phyloP scores from a whole-genome alignment of 2,329 filamentous ascomycete genomes.

The Colletotrichum orbiculare region DNA sequence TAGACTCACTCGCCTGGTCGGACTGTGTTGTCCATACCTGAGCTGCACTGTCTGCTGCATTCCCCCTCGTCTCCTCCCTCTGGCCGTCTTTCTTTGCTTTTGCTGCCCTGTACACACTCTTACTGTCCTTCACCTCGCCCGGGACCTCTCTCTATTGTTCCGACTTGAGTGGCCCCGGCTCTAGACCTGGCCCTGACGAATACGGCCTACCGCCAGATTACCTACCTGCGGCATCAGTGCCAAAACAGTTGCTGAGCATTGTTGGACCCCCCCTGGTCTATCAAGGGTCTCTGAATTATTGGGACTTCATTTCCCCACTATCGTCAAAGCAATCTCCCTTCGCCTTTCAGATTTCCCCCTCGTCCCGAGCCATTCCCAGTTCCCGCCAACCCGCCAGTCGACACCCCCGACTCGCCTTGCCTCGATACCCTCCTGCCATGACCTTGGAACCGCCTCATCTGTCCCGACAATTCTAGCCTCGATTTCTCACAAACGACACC shows the following conservation, averaged over 20 bases:
- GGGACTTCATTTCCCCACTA: slow-evolving; percentile 39
- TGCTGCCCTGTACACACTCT: too few species aligned
- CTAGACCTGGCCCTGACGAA: slow-evolving; percentile 24
- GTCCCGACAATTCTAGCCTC: slow-evolving; percentile 26
- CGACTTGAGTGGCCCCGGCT: background rate
- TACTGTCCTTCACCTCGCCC: too few species aligned
- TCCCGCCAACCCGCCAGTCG: slow-evolving; percentile 18
- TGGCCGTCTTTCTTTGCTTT: too few species aligned
- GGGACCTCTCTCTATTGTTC: background rate
- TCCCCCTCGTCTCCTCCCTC: too few species aligned
- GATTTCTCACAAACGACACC: slow-evolving; percentile 1
- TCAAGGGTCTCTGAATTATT: slow-evolving; percentile 38
- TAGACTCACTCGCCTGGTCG: slow-evolving; percentile 19
- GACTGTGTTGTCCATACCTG: background rate
- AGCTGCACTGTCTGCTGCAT: too few species aligned
- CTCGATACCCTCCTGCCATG: slow-evolving; percentile 27
- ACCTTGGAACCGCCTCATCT: slow-evolving; percentile 22
- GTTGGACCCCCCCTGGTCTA: slow-evolving; percentile 34
- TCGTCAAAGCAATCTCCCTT: slow-evolving; percentile 38
- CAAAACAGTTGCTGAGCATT: slow-evolving; percentile 28
- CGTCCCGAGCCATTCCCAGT: slow-evolving; percentile 24
- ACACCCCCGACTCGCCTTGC: background rate
- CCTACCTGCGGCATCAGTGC: slow-evolving; percentile 10
- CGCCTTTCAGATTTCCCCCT: slow-evolving; percentile 20
- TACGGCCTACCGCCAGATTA: slow-evolving; percentile 15